phyloP scores from a whole-genome alignment of 2,329 filamentous ascomycete genomes.

The Botrytis aclada region DNA sequence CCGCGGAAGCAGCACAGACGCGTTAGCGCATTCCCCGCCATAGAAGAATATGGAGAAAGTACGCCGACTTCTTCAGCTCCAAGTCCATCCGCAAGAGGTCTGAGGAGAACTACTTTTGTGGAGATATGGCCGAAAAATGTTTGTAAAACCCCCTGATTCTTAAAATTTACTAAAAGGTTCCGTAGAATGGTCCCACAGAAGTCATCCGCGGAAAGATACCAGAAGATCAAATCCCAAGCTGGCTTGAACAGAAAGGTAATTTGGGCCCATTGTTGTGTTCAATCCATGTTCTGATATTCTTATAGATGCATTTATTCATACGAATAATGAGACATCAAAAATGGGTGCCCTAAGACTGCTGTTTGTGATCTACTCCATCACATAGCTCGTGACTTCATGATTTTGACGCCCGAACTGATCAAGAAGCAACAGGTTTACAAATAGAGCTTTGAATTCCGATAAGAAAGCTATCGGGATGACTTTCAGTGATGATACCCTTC shows the following conservation, averaged over 20 bases:
- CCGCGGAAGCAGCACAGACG: constrained; percentile 8
- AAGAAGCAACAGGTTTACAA: background rate
- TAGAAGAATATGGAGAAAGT: constrained; percentile 6
- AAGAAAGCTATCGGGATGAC: constrained; percentile 7
- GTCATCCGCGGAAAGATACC: background rate
- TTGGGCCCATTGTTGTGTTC: background rate
- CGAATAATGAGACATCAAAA: background rate
- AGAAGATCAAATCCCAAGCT: constrained; percentile 3
- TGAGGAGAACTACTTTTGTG: constrained; percentile 6
- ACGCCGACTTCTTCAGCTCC: background rate
- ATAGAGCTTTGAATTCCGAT: background rate
- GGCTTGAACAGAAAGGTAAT: constrained; percentile 10
- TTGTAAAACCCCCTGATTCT: background rate
- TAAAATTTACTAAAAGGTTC: no score
- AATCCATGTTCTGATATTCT: background rate
- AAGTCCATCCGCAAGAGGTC: background rate
- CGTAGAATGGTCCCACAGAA: constrained; percentile 5
- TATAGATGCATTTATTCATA: background rate
- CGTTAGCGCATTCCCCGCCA: constrained; percentile 12
- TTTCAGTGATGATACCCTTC: background rate
- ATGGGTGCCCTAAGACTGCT: constrained; percentile 11
- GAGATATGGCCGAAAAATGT: constrained; percentile 13
- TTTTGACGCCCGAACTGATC: background rate
- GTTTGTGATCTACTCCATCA: background rate
- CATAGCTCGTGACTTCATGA: background rate